Percentiles rank a stretch among this genome's conserved stretches.
Evolutionary conservation across 2,329 filamentous ascomycete species (phyloP).

Genomic region (Colletotrichum endophyticum): DNA sequence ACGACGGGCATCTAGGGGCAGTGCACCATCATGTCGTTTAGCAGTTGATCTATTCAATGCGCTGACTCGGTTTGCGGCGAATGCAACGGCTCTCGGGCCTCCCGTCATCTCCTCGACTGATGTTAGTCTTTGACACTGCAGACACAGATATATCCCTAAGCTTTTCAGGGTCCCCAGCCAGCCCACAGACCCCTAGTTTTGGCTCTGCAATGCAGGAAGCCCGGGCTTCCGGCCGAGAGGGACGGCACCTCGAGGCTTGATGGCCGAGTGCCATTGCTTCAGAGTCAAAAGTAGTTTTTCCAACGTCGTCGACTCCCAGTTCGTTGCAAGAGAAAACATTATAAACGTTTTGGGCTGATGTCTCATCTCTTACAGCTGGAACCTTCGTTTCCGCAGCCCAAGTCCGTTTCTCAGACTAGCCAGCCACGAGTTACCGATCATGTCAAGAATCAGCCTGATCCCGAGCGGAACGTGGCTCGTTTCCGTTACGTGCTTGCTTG

Average conservation of each 20-base stretch:
- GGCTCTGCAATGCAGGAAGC: neutral
- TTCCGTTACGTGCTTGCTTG: neutral
- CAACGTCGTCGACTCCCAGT: neutral
- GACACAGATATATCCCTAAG: neutral
- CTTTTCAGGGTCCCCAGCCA: constrained; percentile 4
- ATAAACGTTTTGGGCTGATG: neutral
- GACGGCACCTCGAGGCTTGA: neutral
- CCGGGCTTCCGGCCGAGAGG: neutral
- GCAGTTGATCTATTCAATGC: neutral
- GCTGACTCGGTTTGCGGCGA: neutral
- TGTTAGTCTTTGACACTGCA: neutral
- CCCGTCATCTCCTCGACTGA: neutral
- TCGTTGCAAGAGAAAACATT: neutral
- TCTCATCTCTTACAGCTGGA: neutral
- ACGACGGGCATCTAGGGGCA: neutral
- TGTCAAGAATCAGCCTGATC: neutral
- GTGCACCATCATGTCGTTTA: neutral
- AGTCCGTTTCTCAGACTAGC: neutral
- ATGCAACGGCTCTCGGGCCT: constrained; percentile 1
- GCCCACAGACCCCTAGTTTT: neutral
- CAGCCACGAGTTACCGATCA: neutral
- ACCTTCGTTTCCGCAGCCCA: neutral
- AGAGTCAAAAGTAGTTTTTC: neutral
- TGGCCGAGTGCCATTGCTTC: neutral
- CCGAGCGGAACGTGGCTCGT: neutral